phyloP scores from a whole-genome alignment of 1,284 basidiomycete species.

The Mrakiaceae sp. region DNA sequence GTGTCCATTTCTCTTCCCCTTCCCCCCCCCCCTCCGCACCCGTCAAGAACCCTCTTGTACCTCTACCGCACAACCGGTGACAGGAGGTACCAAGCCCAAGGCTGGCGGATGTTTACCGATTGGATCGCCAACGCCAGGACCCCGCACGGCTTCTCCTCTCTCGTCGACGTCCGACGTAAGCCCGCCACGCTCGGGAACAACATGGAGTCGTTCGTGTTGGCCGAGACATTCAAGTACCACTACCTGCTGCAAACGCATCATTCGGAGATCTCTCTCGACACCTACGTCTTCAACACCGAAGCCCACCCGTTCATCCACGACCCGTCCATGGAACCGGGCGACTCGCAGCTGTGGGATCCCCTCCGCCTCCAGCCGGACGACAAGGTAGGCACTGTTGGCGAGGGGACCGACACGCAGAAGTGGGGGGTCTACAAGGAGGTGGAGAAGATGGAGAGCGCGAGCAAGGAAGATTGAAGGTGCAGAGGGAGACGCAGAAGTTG shows the following conservation, averaged over 20 bases:
- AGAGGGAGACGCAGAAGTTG: background rate
- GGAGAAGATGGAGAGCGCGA: background rate
- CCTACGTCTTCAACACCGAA: slow-evolving; percentile 44
- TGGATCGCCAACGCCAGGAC: slow-evolving; percentile 36
- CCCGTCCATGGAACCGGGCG: slow-evolving; percentile 25
- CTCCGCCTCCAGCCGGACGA: slow-evolving; percentile 13
- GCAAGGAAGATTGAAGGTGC: background rate
- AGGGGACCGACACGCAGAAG: slow-evolving; percentile 34
- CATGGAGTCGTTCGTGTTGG: slow-evolving; percentile 29
- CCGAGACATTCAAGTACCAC: slow-evolving; percentile 44
- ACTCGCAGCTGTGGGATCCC: slow-evolving; percentile 25
- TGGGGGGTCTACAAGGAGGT: slow-evolving; percentile 11
- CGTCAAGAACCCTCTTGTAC: slow-evolving; percentile 9
- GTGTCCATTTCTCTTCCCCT: background rate
- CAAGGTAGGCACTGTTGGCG: slow-evolving; percentile 27
- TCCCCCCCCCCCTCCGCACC: background rate
- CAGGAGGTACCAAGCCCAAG: slow-evolving; percentile 43
- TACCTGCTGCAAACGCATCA: slow-evolving; percentile 41
- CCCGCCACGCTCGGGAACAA: slow-evolving; percentile 22
- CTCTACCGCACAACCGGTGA: slow-evolving; percentile 38
- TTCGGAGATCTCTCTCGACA: slow-evolving; percentile 39
- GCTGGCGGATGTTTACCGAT: slow-evolving; percentile 47
- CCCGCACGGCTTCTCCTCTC: slow-evolving; percentile 33
- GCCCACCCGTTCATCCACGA: slow-evolving; percentile 33
- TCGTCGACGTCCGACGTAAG: slow-evolving; percentile 34